Base-by-base conservation (phyloP, 257 asterid species). In the Agastache rugosa region DNA sequence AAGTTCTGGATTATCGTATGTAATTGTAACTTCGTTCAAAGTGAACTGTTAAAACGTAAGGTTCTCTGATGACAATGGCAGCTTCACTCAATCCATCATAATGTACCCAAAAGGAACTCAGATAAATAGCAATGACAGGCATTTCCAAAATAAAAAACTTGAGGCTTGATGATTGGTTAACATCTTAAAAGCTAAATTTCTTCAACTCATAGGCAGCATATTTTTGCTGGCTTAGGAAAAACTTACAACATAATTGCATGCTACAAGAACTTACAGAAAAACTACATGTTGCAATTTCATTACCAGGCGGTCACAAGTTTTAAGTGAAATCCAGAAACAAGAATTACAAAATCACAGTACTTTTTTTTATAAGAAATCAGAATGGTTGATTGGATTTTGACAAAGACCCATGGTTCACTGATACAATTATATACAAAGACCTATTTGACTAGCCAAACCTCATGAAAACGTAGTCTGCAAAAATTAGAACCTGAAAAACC, bases 171-270 rank as follows among this genome's bases (percentile, higher is more conserved):
- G 44, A 6, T 9, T 50, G 23, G 22, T 16, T 44, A 11, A 27
- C 35, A 47, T 62, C 51, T 72, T 48, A 11, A 16, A 41, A 56
- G 51, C 54, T 37, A 34, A 39, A 55, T 53, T 34, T 31, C 73
- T 31, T 34, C 34, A 34, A 15, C 39, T 71, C 31, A 42, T 37
- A 34, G 19, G 53, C 19, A 6, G 27, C 60, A 17, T 10, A 15
- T 51, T 8, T 50, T 51, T 17, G 25, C 58, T 51, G 58, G 58
- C 17, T 16, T 51, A 17, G 58, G 58, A 19, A 15, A 51, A 17
- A 7, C 25, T 8, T n/a, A 22, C 27, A 27, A 69, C 20, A 51
- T 69, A 17, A 37, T 61, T 53, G 39, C 74, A 61, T 27, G 48
- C 51, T 29, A 29, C 47, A 44, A 41, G 11, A 51, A 51, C 59